Evolutionary conservation across 805 yeast genomes (phyloP).

Genomic region (Candida taoyuanica): DNA sequence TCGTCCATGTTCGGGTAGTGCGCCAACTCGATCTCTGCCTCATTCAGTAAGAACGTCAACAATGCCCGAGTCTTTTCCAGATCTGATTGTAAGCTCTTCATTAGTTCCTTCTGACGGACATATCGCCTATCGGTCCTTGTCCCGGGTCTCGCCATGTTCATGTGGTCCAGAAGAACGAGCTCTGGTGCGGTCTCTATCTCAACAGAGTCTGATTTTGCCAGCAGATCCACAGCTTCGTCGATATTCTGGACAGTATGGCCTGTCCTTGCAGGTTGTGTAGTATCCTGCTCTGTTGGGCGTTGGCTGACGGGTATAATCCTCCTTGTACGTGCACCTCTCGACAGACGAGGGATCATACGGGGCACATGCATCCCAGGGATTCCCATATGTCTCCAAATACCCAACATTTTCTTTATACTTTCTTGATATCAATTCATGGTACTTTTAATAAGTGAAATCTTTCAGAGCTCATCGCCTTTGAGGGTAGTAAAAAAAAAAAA

Average conservation of each 20-base stretch:
- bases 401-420: no score
- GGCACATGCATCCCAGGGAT: not conserved
- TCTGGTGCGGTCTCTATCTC: constrained; percentile 13
- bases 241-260: constrained; percentile 2
- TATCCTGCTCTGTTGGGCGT: not conserved
- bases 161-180: constrained; percentile 15
- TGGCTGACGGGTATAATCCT: not conserved
- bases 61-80: constrained; percentile 13
- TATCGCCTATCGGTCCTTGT: constrained; percentile 21
- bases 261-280: not conserved
- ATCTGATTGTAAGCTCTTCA: constrained; percentile 8
- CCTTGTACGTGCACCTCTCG: constrained; percentile 3
- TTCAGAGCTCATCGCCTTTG: no score
- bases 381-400: no score
- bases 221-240: constrained; percentile 4
- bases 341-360: not conserved
- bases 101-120: constrained; percentile 8
- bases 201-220: not conserved
- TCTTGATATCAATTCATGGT: no score
- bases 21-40: constrained; percentile 14
- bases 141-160: constrained; percentile 21
- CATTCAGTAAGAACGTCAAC: constrained; percentile 13
- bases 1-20: constrained; percentile 17
- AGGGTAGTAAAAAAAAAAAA: no score
- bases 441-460: no score